phyloP scores from a whole-genome alignment of 2,329 filamentous ascomycete genomes.

The Colletotrichum sp. region DNA sequence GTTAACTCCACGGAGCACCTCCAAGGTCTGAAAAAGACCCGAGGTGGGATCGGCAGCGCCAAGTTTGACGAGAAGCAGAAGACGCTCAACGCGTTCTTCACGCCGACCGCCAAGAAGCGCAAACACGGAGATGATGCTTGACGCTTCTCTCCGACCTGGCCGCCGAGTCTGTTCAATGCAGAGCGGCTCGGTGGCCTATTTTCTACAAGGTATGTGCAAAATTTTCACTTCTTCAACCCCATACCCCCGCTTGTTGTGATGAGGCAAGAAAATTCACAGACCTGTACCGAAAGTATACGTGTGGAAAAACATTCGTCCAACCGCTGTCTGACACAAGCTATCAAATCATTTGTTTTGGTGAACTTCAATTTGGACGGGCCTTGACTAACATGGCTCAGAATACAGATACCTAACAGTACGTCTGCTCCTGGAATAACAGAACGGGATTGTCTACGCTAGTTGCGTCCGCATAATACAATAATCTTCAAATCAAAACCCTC shows the following conservation, averaged over 20 bases:
- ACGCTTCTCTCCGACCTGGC: not conserved
- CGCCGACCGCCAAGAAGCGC: conserved; percentile 51
- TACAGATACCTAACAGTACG: not conserved
- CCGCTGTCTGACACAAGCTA: conserved; percentile 73
- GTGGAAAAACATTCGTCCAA: conserved; percentile 79
- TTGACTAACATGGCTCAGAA: not conserved
- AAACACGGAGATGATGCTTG: conserved; percentile 37
- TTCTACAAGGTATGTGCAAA: conserved; percentile 43
- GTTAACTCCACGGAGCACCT: conserved; percentile 79
- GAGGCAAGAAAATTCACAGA: conserved; percentile 78
- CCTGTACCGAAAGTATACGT: conserved; percentile 77
- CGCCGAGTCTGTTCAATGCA: not conserved
- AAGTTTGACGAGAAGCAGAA: conserved; percentile 77
- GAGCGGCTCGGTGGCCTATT: not conserved
- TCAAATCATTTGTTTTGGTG: not conserved
- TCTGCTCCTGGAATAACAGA: not conserved
- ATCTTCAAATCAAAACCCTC: not conserved
- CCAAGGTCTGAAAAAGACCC: conserved; percentile 75
- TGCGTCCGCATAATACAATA: not conserved
- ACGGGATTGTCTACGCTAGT: not conserved
- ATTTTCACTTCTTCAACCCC: not conserved
- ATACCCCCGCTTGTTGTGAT: conserved; percentile 65
- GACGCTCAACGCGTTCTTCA: conserved; percentile 79
- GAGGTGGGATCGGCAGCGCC: conserved; percentile 82
- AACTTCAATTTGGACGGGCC: not conserved